These are phyloP conservation scores for Sisymbrium altissimum DNA, from an alignment of 345 rosid genomes.

Conservation along the genomic window DNA sequence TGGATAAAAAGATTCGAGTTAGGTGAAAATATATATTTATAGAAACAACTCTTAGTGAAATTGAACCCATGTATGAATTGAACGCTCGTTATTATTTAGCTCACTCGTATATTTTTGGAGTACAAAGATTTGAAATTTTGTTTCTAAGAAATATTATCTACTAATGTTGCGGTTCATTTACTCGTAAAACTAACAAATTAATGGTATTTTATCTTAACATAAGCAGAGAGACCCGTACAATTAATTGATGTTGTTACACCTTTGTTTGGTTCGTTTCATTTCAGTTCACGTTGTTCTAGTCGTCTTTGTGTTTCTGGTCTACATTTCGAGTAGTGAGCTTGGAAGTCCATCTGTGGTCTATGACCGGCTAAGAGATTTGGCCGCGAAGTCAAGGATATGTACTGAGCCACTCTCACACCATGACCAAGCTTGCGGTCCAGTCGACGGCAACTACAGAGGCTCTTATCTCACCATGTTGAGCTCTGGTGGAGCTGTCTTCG, in stretches of 20 bases:
- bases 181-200: neutral
- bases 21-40: too few species aligned
- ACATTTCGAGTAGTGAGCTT: constrained; percentile 68
- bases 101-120: too few species aligned
- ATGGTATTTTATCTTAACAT: neutral
- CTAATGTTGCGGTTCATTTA: neutral
- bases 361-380: constrained; percentile 47
- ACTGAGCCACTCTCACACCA: constrained; percentile 64
- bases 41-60: too few species aligned
- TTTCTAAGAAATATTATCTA: neutral
- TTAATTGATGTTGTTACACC: neutral
- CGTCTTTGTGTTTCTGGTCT: constrained; percentile 78
- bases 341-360: constrained; percentile 73
- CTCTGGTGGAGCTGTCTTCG: constrained; percentile 89
- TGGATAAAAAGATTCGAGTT: too few species aligned
- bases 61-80: too few species aligned
- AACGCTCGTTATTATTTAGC: too few species aligned
- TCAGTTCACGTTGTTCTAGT: constrained; percentile 83
- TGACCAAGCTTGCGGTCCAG: constrained; percentile 86
- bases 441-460: constrained; percentile 64
- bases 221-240: neutral
- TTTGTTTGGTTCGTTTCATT: neutral
- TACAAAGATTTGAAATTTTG: too few species aligned
- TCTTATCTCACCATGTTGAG: constrained; percentile 86
- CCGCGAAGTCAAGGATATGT: constrained; percentile 66